phyloP scores from a whole-genome alignment of 441 rosid species.

The Metrosideros polymorpha region DNA sequence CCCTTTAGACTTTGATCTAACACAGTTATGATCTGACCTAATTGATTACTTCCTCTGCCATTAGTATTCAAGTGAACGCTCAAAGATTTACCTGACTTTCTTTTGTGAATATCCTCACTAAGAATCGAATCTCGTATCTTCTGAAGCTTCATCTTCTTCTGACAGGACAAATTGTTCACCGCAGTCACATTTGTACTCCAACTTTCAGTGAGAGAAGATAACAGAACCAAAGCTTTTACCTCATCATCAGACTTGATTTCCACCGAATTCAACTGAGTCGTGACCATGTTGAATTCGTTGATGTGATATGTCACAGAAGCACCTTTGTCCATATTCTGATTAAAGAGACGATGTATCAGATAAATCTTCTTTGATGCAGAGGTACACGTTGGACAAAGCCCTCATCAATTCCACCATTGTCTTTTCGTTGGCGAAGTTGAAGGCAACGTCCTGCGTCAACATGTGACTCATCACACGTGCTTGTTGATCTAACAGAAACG shows the following conservation, averaged over 20 bases:
- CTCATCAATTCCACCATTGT: neutral
- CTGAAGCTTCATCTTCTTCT: neutral
- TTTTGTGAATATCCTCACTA: neutral
- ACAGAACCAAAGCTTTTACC: neutral
- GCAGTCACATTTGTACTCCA: neutral
- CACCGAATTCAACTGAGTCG: neutral
- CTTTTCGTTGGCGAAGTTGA: neutral
- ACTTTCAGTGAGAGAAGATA: neutral
- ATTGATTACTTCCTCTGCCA: neutral
- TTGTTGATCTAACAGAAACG: neutral
- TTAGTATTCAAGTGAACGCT: neutral
- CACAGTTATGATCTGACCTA: neutral
- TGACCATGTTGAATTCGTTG: neutral
- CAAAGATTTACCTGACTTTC: neutral
- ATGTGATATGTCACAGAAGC: neutral
- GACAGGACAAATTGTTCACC: neutral
- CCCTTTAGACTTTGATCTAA: neutral
- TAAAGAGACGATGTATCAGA: neutral
- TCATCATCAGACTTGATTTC: neutral
- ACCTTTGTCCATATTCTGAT: neutral
- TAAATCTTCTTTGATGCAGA: neutral
- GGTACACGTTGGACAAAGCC: neutral
- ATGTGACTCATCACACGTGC: neutral
- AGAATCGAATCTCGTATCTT: neutral
- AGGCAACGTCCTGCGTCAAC: neutral